Evolutionary conservation across 768 basidiomycete species (phyloP), one percentile per base, ranked within the genome.

Genomic region (Leucosporidium creatinivorum): DNA sequence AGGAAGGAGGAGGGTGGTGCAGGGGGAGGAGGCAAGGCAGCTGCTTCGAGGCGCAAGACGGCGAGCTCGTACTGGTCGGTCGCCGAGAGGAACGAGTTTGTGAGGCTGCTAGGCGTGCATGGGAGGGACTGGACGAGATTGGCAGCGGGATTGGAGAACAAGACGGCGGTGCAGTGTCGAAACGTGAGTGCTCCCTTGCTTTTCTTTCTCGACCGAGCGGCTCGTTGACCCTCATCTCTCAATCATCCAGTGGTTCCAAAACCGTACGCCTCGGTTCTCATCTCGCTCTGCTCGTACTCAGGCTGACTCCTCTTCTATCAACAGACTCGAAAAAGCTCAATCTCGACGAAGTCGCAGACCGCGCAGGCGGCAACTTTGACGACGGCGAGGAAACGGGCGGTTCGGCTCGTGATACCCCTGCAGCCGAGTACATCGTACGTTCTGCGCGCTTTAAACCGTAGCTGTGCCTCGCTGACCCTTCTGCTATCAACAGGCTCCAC

Each of bases 71-170:
- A 82, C 58, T 89, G 88, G 87, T 84, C 85, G 4, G 83, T 84
- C 13, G 84, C 85, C 47, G 88, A 90, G 73, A 85, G 85, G 80
- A 67, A 68, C 47, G 71, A 83, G 56, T 86, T 89, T 74, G 72
- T 85, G 57, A 76, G 80, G 21, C 80, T 89, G 49, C 79, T 88
- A 23, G 78, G 80, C n/a, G 80, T 84, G 66, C 81, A 87, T 75
- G 87, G 87, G 47, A 82, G 83, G 62, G 83, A 89, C 73, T 86
- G 86, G 73, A 83, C 85, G 73, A 82, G 83, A n/a, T 86, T 90
- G 60, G 85, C 88, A 1, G 81, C 85, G 4, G 82, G 83, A 7
- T 83, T 89, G 81, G 85, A 84, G 9, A 75, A 73, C 33, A 80
- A 81, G 74, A 77, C 77, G 0, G 74, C 77, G 33, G 67, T 76